Base-by-base conservation (phyloP, 1,284 basidiomycete species). In the Bjerkandera adusta region DNA sequence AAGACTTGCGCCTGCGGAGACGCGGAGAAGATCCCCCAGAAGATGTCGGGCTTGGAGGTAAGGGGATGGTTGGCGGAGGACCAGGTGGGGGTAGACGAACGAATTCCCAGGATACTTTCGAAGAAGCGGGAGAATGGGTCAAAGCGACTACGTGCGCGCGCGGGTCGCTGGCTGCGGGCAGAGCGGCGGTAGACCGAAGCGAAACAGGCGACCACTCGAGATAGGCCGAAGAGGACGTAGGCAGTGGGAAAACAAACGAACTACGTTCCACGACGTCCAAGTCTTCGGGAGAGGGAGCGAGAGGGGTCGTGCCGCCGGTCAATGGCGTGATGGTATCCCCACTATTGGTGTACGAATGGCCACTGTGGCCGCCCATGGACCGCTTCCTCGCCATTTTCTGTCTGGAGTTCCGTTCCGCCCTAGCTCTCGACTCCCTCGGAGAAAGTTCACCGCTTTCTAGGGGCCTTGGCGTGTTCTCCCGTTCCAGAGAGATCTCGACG, bases 401-500 rank as follows among this genome's bases (percentile, higher is more conserved):
- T 4, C 10, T 18, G 4, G 11, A 13, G 8, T 40, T 32, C 40
- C 24, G 27, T 8, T 30, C 20, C 24, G 24, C 25, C 24, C 12
- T 24, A 11, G 24, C 18, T 22, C 15, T 36, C 42, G 12, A 5
- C 18, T 44, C 24, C 29, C 35, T 32, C 7, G 44, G 33, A 47
- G 45, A 47, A 50, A 53, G 3, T 44, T 55, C 8, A n/a, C 38
- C 45, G 12, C 45, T 45, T 24, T 43, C 36, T 15, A 39, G 38
- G 30, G 36, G n/a, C n/a, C n/a, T n/a, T 3, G 56, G 52, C 1
- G 50, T 53, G 5, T 49, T 46, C 5, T 46, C 51, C 4, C 43
- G 15, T 5, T 53, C 52, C 7, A 55, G 3, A 2, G 39, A 33
- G 4, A 43, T 36, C 6, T 47, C 41, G 13, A 62, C 58, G 11